Base-by-base conservation (phyloP, 75 land plant genomes). In the Cupressus sempervirens region DNA sequence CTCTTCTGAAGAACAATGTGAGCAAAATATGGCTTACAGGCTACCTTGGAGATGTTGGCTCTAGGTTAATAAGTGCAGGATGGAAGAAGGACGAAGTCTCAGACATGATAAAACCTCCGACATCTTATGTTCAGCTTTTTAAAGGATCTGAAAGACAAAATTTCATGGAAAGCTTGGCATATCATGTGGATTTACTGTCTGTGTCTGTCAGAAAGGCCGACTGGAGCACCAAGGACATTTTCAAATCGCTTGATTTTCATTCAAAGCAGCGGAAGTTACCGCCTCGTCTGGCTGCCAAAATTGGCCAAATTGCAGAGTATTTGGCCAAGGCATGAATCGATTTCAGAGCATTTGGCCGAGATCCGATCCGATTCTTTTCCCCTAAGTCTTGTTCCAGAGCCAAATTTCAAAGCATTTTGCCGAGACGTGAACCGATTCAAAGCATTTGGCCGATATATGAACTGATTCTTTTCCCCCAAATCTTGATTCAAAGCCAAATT, bases 171-270 rank as follows among this genome's bases (percentile, higher is more conserved):
- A 81, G 79, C 79, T 43, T 76, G 74, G 52, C 15, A 46, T 74
- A 68, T 84, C 86, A 82, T 48, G 86, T 91, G 85, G 77, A 81
- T 43, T 34, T 88, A 23, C 84, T 88, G 34, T 87, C 90, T 5
- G 65, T 85, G 29, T 86, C 89, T 48, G 81, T 94, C 82, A 76
- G 91, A 36, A 87, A 91, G 73, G 96, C 93, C 54, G 96, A 95
- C 29, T 94, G 96, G 96, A 93, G 91, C 83, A 83, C 54, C 43
- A 88, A 88, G 13, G 96, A 94, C 52, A 95, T 93, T 18, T 90
- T 89, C 41, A 86, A 94, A 74, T 84, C 91, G 32, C 87, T 94
- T 56, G 84, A 88, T 84, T 83, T 38, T 45, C n/a, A 79, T 79
- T 79, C 81, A 26, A 79, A 79, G 81, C 52, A 79, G 41, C 45